Evolutionary conservation across 2,329 filamentous ascomycete species (phyloP).

Genomic region (Phyllosticta citrichinensis): DNA sequence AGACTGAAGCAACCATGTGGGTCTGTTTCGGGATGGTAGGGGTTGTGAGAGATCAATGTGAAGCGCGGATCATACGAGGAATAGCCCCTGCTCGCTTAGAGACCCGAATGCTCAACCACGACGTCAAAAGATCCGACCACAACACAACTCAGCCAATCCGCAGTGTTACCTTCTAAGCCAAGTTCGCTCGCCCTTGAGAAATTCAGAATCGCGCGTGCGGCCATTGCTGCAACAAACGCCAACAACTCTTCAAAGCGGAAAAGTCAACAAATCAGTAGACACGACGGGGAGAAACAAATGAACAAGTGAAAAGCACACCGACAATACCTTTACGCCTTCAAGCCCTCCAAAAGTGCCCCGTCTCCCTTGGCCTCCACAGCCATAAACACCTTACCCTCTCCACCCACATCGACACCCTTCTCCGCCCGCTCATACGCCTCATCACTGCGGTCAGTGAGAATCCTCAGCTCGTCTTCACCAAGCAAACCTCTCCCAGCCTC

Average conservation of each 20-base stretch:
- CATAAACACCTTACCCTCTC: constrained; percentile 49
- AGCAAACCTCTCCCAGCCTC: constrained; percentile 55
- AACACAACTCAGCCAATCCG: neutral
- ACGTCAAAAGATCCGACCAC: neutral
- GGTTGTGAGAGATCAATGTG: neutral
- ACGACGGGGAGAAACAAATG: neutral
- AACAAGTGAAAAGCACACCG: neutral
- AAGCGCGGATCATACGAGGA: neutral
- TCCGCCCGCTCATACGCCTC: constrained; percentile 65
- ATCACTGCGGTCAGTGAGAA: constrained; percentile 65
- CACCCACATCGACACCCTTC: constrained; percentile 63
- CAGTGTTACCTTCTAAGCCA: neutral
- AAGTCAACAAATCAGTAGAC: too few species aligned
- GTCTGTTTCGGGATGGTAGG: neutral
- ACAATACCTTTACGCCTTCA: constrained; percentile 24
- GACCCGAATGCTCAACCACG: neutral
- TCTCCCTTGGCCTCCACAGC: constrained; percentile 70
- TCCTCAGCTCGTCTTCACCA: constrained; percentile 63
- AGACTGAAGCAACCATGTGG: neutral
- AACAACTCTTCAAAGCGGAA: too few species aligned
- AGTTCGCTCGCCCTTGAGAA: neutral
- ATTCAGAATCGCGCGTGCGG: too few species aligned
- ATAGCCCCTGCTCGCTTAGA: neutral
- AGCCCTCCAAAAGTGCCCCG: constrained; percentile 39
- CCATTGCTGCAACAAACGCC: too few species aligned